Conservation (phyloP, 441 rosid genomes). For the Populus hybrid region DNA sequence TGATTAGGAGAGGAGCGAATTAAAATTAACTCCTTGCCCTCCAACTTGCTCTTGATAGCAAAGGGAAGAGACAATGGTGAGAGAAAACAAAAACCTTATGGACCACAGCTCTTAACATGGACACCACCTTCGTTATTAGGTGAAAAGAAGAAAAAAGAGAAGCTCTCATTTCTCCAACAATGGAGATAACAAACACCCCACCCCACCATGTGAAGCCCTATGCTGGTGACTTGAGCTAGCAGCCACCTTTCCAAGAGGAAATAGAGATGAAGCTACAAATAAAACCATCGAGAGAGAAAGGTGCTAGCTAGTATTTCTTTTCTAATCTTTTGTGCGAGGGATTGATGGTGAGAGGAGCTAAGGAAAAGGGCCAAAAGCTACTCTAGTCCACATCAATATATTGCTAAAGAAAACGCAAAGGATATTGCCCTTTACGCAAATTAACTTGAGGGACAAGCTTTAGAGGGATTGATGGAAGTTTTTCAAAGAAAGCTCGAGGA, state of each 20-base stretch:
- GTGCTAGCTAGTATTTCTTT: conserved; percentile 7
- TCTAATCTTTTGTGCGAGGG: conserved; percentile 3
- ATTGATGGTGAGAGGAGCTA: conserved; percentile 6
- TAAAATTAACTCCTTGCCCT: neutral
- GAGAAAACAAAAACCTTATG: conserved; percentile 9
- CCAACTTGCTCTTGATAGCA: neutral
- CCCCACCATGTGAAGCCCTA: conserved; percentile 43
- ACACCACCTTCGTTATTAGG: conserved; percentile 15
- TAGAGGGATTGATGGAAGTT: conserved; percentile 8
- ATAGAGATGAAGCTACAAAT: conserved; percentile 17
- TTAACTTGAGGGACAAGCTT: conserved; percentile 14
- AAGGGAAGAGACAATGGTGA: neutral
- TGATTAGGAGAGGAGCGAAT: too few relatives aligned
- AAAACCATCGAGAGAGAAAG: conserved; percentile 14
- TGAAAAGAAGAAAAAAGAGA: conserved; percentile 13
- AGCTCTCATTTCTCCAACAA: conserved; percentile 21
- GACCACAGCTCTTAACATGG: conserved; percentile 25
- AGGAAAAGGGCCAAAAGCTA: conserved; percentile 21
- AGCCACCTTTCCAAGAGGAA: conserved; percentile 27
- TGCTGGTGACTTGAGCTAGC: conserved; percentile 35
- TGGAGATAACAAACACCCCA: conserved; percentile 20
- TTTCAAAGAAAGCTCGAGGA: neutral
- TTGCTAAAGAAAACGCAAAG: conserved; percentile 15
- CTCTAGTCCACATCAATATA: neutral
- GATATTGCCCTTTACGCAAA: neutral